Base-by-base conservation (phyloP, 2,329 filamentous ascomycete genomes). In the Microdochium bolleyi region DNA sequence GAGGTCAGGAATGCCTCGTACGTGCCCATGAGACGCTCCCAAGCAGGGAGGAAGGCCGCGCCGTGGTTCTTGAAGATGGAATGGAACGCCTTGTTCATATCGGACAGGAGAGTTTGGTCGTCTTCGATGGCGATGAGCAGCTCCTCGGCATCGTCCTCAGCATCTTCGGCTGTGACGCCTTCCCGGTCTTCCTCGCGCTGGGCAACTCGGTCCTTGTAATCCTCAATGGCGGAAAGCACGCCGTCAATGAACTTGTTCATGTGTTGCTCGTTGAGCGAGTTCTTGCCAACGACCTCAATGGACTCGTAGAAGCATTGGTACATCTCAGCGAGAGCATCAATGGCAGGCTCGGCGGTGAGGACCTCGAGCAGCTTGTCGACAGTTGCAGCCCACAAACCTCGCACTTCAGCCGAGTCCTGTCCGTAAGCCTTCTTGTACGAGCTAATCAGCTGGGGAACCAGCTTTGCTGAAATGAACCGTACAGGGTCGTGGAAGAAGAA, bases 81-180 rank as follows among this genome's bases (percentile, higher is more conserved):
- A 72, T 99, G 94, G 80, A 95, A 99, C 0, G 94, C 92, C 77
- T 99, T 99, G 82, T 99, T 99, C 94, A 99, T 99, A 66, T 99
- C 94, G 1, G 92, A 96, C 46, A 99, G 80, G 19, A 99, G 79
- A 22, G 91, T 96, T 71, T 97, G 92, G 66, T 99, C 94, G 61
- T 99, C 94, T 69, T 99, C 94, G 49, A 99, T 92, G 13, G 92
- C 94, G 61, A 95, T 87, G 30, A 95, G 78, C 48, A 86, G 82
- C 51, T 96, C 92, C 61, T 96, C 88, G 16, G 86, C 86, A 55
- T 94, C 86, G 63, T 96, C 92, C 58, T 96, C 92, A 16, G 87
- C 92, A 54, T 97, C 92, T 51, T 95, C 91, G 2, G 85, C 83
- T 22, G 92, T 88, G 13, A 72, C 73, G 10, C 76, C 79, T 49